Base-by-base conservation (phyloP, 208 protist species). In the Trypanosoma cruzi region DNA sequence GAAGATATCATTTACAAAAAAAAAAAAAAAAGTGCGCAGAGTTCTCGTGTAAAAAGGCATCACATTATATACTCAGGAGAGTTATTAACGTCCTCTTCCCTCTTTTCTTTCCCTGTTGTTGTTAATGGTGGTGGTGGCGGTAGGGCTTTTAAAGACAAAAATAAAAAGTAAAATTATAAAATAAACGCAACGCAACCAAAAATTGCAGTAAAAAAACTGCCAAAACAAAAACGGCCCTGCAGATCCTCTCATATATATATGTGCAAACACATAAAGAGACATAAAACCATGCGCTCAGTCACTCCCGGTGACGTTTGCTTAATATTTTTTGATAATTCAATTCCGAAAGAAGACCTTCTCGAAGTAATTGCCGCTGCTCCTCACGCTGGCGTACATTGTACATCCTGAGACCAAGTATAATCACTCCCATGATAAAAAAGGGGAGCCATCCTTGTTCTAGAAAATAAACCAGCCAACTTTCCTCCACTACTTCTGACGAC, bases 311-410 rank as follows among this genome's bases (percentile, higher is more conserved):
- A 2, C 26, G 16, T 61, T 59, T 80, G 16, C 31, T n/a, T 29
- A 63, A n/a, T n/a, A 55, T 31, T 1, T 64, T 54, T 66, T 48
- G 48, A 48, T 82, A 86, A 0, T 77, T 64, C 77, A 92, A 76
- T 57, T 94, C 83, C 1, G 82, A 76, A 73, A 92, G 81, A 14
- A 95, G 34, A 20, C 66, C 73, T 52, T 95, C 86, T 11, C 85
- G 80, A 37, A 93, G 54, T 54, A 95, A 61, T 57, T 74, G 52
- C 6, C 81, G 77, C 59, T 92, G 82, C 10, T 86, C 65, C 2
- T 49, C 66, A 13, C 90, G 86, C 71, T 95, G 86, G 40, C 74
- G 83, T 48, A 89, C 79, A 49, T 95, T 95, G 64, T 85, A 95
- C 16, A 95, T 42, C 13, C 86, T 80, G n/a, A 95, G 66, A 0